Conservation (phyloP, 768 basidiomycete genomes). For the Boletus speciosus region DNA sequence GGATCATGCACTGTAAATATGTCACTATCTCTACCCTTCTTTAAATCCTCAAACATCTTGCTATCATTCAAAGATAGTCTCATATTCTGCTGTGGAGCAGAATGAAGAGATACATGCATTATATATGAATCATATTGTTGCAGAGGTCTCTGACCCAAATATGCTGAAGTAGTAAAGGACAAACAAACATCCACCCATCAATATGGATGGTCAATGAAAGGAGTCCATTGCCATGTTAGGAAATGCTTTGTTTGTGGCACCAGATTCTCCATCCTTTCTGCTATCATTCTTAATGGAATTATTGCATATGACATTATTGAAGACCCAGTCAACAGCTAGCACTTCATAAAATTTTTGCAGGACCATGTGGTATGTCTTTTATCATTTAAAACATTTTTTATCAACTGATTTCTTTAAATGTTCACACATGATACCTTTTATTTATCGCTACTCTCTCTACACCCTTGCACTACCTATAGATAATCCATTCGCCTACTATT, state of each 20-base stretch:
- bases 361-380: no score
- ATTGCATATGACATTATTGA: constrained; percentile 18
- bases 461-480: no score
- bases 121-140: constrained; percentile 9
- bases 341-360: no score
- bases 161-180: neutral
- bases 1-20: no score
- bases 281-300: constrained; percentile 19
- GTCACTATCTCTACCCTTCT: no score
- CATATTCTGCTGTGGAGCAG: constrained; percentile 7
- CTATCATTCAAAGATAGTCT: constrained; percentile 14
- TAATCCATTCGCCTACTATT: no score
- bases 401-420: no score
- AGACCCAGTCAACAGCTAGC: neutral
- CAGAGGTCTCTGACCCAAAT: constrained; percentile 6
- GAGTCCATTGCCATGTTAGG: neutral
- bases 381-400: no score
- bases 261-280: constrained; percentile 9
- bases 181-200: neutral
- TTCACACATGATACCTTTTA: no score
- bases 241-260: constrained; percentile 6
- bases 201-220: neutral
- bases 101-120: constrained; percentile 3
- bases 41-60: neutral
- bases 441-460: no score